Conservation (phyloP, 768 basidiomycete species). For the Suillus cothurnatus region DNA sequence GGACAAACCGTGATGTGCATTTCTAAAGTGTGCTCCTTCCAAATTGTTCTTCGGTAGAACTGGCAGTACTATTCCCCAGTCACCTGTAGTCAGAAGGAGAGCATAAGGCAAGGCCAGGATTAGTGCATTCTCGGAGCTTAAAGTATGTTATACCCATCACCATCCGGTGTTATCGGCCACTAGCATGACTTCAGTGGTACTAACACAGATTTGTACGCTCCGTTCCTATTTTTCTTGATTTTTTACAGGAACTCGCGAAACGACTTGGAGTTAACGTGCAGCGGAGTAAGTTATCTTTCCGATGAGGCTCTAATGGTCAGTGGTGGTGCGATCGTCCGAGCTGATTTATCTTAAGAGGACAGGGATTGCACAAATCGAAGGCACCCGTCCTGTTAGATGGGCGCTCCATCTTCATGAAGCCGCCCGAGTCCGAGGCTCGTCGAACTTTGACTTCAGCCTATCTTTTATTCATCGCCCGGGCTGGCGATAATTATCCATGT, state of each 20-base stretch:
- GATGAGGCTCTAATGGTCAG: not conserved
- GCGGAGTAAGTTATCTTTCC: not conserved
- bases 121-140: not conserved
- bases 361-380: not conserved
- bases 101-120: not conserved
- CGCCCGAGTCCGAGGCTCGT: no score
- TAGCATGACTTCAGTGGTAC: not conserved
- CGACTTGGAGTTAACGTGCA: not conserved
- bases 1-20: not conserved
- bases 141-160: not conserved
- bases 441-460: not conserved
- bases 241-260: not conserved
- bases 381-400: not conserved
- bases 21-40: not conserved
- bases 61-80: not conserved
- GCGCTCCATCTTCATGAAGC: not conserved
- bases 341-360: not conserved
- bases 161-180: not conserved
- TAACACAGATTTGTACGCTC: not conserved
- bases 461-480: not conserved
- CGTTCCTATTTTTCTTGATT: not conserved
- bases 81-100: not conserved
- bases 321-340: not conserved
- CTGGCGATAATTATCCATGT: not conserved
- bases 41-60: not conserved